Percentiles rank a stretch among this genome's conserved stretches.
Conservation (phyloP, 1,284 basidiomycete species). For the Ceratobasidium papillatum region DNA sequence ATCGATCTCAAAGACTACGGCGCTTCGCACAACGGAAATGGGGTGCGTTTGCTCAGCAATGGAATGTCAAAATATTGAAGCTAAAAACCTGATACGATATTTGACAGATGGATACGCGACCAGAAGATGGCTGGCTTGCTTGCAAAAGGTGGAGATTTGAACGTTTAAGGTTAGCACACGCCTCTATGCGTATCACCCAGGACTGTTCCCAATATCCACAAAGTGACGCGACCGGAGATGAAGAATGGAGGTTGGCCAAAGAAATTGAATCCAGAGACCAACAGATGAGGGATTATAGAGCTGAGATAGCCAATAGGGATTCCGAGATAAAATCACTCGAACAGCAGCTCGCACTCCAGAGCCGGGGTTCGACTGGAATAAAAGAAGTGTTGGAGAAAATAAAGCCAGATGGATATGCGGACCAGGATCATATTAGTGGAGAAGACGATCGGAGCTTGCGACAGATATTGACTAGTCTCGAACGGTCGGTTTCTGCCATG, state of each 20-base stretch:
- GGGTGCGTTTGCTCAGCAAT: background rate
- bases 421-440: no score
- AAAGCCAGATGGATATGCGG: no score
- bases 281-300: no score
- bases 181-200: background rate
- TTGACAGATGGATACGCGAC: background rate
- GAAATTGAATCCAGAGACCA: background rate
- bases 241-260: background rate
- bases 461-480: no score
- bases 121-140: background rate
- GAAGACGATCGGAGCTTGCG: no score
- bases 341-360: no score
- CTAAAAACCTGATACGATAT: background rate
- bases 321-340: no score
- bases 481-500: no score
- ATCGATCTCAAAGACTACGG: background rate
- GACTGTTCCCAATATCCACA: background rate
- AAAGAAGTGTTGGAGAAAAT: no score
- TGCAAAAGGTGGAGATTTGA: slow-evolving; percentile 9
- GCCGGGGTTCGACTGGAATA: no score
- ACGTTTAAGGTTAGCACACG: background rate
- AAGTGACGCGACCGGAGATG: background rate
- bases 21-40: background rate
- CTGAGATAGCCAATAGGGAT: no score
- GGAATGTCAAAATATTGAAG: background rate